phyloP scores from a whole-genome alignment of 148 eudicot genomes.

The Rhododendron henanense region DNA sequence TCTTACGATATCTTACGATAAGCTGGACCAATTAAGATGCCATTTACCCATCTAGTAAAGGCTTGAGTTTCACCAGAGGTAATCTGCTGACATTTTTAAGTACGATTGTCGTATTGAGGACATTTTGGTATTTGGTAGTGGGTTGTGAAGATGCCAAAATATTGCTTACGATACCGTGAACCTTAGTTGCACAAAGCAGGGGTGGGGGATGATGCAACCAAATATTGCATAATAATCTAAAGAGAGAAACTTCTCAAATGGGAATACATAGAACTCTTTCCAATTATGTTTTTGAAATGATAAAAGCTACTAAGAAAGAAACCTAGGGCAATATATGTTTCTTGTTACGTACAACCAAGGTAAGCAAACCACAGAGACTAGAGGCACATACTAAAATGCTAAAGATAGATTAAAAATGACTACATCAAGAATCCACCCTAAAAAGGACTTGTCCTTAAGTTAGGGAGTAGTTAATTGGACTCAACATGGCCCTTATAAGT shows the following conservation, averaged over 20 bases:
- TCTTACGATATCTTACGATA: no score
- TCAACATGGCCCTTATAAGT: not conserved
- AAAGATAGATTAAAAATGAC: not conserved
- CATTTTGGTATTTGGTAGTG: not conserved
- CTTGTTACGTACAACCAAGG: no score
- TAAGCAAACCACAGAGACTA: not conserved
- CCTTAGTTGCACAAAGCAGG: no score
- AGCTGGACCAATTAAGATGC: not conserved
- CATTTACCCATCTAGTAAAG: conserved; percentile 59
- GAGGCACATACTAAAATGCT: not conserved
- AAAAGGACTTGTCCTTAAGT: not conserved
- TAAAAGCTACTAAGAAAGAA: not conserved
- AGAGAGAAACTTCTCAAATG: not conserved
- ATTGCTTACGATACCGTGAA: not conserved
- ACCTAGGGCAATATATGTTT: not conserved
- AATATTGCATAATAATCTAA: no score
- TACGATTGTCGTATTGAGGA: not conserved
- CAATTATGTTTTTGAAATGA: not conserved
- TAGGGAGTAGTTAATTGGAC: not conserved
- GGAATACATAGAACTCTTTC: not conserved
- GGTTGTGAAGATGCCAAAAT: not conserved
- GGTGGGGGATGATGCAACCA: no score
- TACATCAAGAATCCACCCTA: not conserved
- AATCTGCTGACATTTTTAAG: conserved; percentile 9
- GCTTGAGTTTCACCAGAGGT: conserved; percentile 87